Base-by-base conservation (phyloP, 1,284 basidiomycete genomes). In the Pseudozyma sp. region DNA sequence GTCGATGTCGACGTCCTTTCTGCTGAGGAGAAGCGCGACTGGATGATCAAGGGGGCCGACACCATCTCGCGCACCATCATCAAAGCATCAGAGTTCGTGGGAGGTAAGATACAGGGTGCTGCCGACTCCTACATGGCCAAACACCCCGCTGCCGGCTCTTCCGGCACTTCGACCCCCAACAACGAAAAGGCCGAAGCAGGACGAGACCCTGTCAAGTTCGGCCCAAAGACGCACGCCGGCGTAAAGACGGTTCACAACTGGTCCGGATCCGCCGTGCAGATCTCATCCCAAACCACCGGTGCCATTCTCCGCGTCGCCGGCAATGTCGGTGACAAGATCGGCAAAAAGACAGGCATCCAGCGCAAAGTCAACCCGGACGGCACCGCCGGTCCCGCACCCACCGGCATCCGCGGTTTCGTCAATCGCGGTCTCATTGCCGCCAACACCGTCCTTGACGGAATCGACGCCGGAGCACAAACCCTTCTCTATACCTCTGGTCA, bases 331-430 rank as follows among this genome's bases (percentile, higher is more conserved):
- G 79, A 83, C 65, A 69, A 55, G 48, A 78, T 85, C 42, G 84
- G 84, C 4, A 77, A 81, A 51, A 69, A 75, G 37, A 77, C 83
- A 2, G 84, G 84, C 6, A 80, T 85, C 35, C 84, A 85, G 60
- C 66, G 79, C 43, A 66, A 73, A 54, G 55, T 67, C 34, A 57
- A 61, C 34, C 46, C 68, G 13, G 68, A 79, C 40, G 71, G 71
- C 19, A 58, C 64, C 9, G 11, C 47, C 42, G 65, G 69, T 35
- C 60, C 68, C 0, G 49, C 78, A 4, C 80, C 81, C 9, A 79
- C 55, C 4, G 84, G 84, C 2, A 62, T 83, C 37, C 64, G 76
- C 16, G 84, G 84, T 5, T 65, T 82, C n/a, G 54, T 85, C 62
- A 79, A 80, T 31, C 77, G 81, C 42, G 75, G 80, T 0, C 67